Conservation (phyloP, 371 early-diverging fungal species). For the Dichotomocladium elegans region DNA sequence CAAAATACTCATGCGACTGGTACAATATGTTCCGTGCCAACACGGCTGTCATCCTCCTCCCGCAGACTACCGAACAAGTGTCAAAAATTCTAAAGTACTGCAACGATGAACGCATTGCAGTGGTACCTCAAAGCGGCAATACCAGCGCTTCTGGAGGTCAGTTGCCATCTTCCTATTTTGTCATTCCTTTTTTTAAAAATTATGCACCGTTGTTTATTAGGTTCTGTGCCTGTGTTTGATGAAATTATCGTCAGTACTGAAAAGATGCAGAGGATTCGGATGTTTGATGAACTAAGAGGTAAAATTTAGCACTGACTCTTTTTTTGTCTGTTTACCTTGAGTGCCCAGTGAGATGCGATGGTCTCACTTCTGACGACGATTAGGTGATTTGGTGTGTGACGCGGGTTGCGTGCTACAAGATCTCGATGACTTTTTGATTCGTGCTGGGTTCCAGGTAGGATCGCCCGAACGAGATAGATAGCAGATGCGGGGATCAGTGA, state of each 20-base stretch:
- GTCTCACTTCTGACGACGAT: slow-evolving; percentile 1
- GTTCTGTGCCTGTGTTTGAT: slow-evolving; percentile 78
- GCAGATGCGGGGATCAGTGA: background rate
- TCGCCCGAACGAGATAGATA: background rate
- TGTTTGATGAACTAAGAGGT: slow-evolving; percentile 81
- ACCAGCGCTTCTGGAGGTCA: slow-evolving; percentile 72
- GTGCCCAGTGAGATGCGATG: background rate
- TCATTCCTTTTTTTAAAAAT: background rate
- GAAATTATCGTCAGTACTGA: slow-evolving; percentile 81
- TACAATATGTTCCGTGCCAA: slow-evolving; percentile 78
- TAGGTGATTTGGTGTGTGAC: slow-evolving; percentile 76
- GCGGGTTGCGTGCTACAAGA: slow-evolving; percentile 87
- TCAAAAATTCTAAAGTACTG: slow-evolving; percentile 83
- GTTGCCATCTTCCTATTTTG: background rate
- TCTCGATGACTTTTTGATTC: slow-evolving; percentile 73
- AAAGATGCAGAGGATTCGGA: slow-evolving; percentile 72
- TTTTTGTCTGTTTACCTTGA: no score
- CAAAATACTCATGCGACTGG: slow-evolving; percentile 78
- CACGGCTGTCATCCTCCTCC: slow-evolving; percentile 72
- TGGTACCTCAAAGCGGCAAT: slow-evolving; percentile 96
- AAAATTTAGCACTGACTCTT: no score
- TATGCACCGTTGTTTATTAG: slow-evolving; percentile 3
- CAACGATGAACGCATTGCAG: slow-evolving; percentile 73
- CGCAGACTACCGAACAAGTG: slow-evolving; percentile 81
- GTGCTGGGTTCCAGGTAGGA: slow-evolving; percentile 58